phyloP scores from a whole-genome alignment of 805 yeast species.

The Komagataella mondaviorum region DNA sequence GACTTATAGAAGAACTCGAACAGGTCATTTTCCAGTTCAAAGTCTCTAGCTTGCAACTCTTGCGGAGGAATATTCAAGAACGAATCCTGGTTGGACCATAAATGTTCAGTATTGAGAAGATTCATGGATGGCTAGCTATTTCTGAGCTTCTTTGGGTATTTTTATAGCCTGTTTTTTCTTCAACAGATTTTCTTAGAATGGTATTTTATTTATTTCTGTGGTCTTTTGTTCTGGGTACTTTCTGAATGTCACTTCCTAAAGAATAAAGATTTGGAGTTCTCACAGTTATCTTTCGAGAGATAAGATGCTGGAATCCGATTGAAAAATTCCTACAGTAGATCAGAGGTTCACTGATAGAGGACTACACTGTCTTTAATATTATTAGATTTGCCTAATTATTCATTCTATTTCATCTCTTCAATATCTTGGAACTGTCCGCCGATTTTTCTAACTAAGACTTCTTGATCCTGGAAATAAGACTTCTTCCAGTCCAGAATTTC shows the following conservation, averaged over 20 bases:
- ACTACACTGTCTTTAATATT: background rate
- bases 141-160: background rate
- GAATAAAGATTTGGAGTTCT: background rate
- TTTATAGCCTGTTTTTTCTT: background rate
- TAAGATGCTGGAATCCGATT: background rate
- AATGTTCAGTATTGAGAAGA: background rate
- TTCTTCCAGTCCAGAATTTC: slow-evolving; percentile 45
- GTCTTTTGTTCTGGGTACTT: background rate
- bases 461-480: slow-evolving; percentile 28
- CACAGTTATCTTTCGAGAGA: background rate
- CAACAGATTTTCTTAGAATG: background rate
- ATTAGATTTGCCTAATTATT: background rate
- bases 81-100: background rate
- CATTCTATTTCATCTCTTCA: background rate
- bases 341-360: background rate
- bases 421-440: slow-evolving; percentile 3
- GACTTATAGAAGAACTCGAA: slow-evolving; percentile 11
- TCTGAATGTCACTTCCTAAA: background rate
- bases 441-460: slow-evolving; percentile 26
- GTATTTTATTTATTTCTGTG: background rate
- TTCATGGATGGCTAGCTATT: background rate
- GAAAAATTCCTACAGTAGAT: background rate
- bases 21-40: slow-evolving; percentile 11
- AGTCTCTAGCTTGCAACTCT: slow-evolving; percentile 2
- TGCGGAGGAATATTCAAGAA: background rate